Evolutionary conservation across 2,329 filamentous ascomycete genomes (phyloP).

Genomic region (Phialocephala subalpina): DNA sequence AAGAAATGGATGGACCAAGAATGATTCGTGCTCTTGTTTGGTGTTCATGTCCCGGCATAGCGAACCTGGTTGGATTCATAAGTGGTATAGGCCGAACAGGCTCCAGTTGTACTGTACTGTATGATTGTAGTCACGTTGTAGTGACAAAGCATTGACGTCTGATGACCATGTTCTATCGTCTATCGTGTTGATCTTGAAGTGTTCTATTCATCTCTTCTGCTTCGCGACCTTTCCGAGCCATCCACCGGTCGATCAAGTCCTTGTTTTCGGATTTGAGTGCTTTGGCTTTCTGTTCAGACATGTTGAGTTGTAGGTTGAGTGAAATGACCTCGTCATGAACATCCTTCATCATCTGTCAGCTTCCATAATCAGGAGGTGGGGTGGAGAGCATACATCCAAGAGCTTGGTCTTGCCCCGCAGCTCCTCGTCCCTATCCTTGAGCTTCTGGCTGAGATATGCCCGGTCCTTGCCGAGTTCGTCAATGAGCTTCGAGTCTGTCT

Average conservation of each 20-base stretch:
- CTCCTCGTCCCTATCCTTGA: conserved; percentile 87
- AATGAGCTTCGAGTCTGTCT: conserved; percentile 68
- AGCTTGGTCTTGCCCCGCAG: conserved; percentile 83
- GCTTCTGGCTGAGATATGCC: conserved; percentile 66
- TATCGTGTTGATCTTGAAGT: conserved; percentile 43
- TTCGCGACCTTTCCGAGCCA: conserved; percentile 85
- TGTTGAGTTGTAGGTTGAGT: conserved; percentile 85
- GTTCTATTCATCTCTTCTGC: conserved; percentile 83
- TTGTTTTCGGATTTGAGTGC: conserved; percentile 84
- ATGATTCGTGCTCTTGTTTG: neutral
- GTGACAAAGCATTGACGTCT: neutral
- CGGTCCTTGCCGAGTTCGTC: conserved; percentile 51
- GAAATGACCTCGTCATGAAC: conserved; percentile 94
- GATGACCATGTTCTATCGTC: conserved; percentile 21
- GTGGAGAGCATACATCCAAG: conserved; percentile 64
- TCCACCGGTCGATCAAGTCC: conserved; percentile 90
- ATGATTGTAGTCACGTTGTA: neutral
- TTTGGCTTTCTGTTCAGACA: conserved; percentile 79
- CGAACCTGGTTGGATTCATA: conserved; percentile 12
- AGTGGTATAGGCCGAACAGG: neutral
- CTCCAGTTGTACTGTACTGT: neutral
- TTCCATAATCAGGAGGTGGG: conserved; percentile 34
- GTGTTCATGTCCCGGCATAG: neutral
- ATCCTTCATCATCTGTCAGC: conserved; percentile 55
- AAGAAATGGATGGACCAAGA: conserved; percentile 2